phyloP scores from a whole-genome alignment of 1,139 yeast genomes.

The Pichia cactophila region DNA sequence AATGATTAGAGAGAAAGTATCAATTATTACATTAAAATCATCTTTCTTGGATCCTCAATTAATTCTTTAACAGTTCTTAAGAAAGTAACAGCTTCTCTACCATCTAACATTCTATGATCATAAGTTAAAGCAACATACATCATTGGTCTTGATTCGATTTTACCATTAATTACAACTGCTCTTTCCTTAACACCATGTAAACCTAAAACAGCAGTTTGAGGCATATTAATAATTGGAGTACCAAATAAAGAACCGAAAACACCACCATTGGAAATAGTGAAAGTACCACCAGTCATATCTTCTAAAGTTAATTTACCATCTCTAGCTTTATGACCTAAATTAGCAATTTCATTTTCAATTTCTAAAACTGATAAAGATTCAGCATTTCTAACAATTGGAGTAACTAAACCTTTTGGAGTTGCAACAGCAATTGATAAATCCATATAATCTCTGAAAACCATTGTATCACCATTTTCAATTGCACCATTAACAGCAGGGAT shows the following conservation, averaged over 20 bases:
- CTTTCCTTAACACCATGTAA: conserved; percentile 97
- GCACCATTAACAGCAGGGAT: conserved; percentile 94
- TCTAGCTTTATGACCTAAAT: conserved; percentile 88
- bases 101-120: conserved; percentile 97
- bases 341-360: conserved; percentile 78
- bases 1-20: neutral
- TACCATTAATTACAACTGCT: conserved; percentile 86
- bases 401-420: conserved; percentile 97
- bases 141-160: conserved; percentile 97
- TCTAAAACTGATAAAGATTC: conserved; percentile 86
- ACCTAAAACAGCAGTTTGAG: conserved; percentile 97
- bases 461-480: conserved; percentile 86
- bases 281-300: conserved; percentile 99
- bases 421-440: conserved; percentile 97
- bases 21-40: conserved; percentile 51
- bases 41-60: conserved; percentile 98
- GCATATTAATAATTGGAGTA: conserved; percentile 97
- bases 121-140: conserved; percentile 98
- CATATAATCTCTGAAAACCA: conserved; percentile 92
- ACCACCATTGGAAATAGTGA: conserved; percentile 99
- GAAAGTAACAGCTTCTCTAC: conserved; percentile 98
- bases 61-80: conserved; percentile 92
- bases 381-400: conserved; percentile 97
- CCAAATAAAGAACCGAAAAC: conserved; percentile 97
- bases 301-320: conserved; percentile 94